phyloP scores from a whole-genome alignment of 2,329 filamentous ascomycete genomes.

The Laburnicola sp. region DNA sequence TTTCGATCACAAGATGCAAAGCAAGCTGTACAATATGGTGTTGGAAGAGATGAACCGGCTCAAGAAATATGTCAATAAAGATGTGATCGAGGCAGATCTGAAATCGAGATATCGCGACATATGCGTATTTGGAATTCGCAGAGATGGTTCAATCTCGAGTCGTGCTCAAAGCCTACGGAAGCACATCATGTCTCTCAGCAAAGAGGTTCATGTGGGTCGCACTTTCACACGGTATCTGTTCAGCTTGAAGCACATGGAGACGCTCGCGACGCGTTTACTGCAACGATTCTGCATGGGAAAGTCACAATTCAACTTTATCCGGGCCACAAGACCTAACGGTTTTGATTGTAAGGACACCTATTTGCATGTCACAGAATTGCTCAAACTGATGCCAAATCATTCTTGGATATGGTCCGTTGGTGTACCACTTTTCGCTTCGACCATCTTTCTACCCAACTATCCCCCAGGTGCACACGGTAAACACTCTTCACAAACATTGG shows the following conservation, averaged over 20 bases:
- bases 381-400: slow-evolving; percentile 21
- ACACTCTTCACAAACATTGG: background rate
- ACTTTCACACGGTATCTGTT: slow-evolving; percentile 12
- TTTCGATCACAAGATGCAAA: slow-evolving; percentile 17
- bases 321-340: slow-evolving; percentile 14
- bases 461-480: slow-evolving; percentile 26
- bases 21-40: slow-evolving; percentile 13
- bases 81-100: background rate
- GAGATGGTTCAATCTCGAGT: background rate
- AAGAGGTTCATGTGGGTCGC: background rate
- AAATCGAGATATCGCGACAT: background rate
- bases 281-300: slow-evolving; percentile 13
- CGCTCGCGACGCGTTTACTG: slow-evolving; percentile 15
- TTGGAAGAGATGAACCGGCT: background rate
- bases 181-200: background rate
- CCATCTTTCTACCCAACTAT: slow-evolving; percentile 25
- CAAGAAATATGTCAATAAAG: background rate
- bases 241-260: slow-evolving; percentile 14
- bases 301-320: slow-evolving; percentile 19
- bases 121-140: background rate
- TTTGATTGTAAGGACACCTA: slow-evolving; percentile 15
- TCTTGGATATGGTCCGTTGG: slow-evolving; percentile 20
- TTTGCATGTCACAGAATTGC: slow-evolving; percentile 18
- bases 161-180: background rate
- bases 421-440: slow-evolving; percentile 25